Conservation (phyloP, 495 filamentous ascomycete genomes). For the Hypoxylon intermedium region DNA sequence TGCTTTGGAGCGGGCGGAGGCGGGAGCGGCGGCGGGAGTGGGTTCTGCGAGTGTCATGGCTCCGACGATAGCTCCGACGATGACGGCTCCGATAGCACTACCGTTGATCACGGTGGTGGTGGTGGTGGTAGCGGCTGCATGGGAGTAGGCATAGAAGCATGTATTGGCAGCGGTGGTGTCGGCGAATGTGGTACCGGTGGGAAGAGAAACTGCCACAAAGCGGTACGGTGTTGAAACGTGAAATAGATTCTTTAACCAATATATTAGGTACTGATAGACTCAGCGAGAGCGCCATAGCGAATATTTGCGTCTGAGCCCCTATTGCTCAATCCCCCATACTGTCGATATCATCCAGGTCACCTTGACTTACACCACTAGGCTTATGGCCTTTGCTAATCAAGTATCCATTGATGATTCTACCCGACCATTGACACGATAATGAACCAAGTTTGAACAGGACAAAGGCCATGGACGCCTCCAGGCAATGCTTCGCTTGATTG, state of each 20-base stretch:
- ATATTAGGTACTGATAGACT: no score
- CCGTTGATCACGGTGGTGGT: slow-evolving; percentile 3
- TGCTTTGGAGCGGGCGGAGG: not conserved
- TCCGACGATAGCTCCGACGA: slow-evolving; percentile 5
- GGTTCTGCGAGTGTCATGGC: not conserved
- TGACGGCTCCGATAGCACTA: slow-evolving; percentile 6
- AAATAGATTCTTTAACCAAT: no score
- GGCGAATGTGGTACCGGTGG: not conserved
- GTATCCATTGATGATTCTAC: no score
- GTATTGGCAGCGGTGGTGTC: not conserved
- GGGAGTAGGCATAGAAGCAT: slow-evolving; percentile 4
- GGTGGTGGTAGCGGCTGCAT: not conserved
- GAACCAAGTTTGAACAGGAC: not conserved
- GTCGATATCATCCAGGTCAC: no score
- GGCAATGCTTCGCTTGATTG: not conserved
- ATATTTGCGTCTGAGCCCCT: no score
- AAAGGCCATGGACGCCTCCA: not conserved
- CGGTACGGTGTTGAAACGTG: not conserved
- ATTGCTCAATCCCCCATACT: no score
- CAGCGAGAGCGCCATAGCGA: no score
- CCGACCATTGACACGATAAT: no score
- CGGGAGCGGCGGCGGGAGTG: not conserved
- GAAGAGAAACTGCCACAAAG: slow-evolving; percentile 2
- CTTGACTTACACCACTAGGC: no score
- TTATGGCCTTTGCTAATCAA: no score